Percentiles rank a stretch among this genome's conserved stretches.
phyloP scores from a whole-genome alignment of 2,329 filamentous ascomycete species.

The Byssoonygena ceratinophila region DNA sequence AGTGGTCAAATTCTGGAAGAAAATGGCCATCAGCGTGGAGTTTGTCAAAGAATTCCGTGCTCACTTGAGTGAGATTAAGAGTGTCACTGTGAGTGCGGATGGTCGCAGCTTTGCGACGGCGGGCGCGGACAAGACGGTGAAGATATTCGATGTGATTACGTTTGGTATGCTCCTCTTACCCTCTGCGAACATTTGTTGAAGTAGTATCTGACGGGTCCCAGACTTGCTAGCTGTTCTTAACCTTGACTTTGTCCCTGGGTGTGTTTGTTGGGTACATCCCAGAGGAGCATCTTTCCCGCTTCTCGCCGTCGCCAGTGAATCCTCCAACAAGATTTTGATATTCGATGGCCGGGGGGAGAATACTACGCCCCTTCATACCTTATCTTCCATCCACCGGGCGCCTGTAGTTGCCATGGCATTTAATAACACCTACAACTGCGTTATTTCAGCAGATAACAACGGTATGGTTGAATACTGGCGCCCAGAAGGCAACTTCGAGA shows the following conservation, averaged over 20 bases:
- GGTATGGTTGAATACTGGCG: slow-evolving; percentile 98
- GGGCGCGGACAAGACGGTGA: slow-evolving; percentile 46
- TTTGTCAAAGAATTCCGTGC: slow-evolving; percentile 98
- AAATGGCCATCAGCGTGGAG: slow-evolving; percentile 77
- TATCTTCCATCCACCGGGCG: slow-evolving; percentile 69
- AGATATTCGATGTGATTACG: slow-evolving; percentile 59
- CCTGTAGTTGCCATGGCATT: slow-evolving; percentile 78
- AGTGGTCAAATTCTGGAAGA: slow-evolving; percentile 99
- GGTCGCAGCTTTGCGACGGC: slow-evolving; percentile 88
- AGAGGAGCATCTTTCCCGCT: slow-evolving; percentile 79
- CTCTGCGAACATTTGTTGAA: background rate
- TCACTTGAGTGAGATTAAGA: slow-evolving; percentile 72
- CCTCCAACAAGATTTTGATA: slow-evolving; percentile 61
- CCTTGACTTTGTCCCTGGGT: slow-evolving; percentile 63
- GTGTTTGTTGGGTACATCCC: slow-evolving; percentile 83
- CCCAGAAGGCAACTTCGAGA: slow-evolving; percentile 66
- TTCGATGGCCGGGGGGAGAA: slow-evolving; percentile 86
- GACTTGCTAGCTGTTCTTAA: slow-evolving; percentile 73
- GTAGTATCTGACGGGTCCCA: slow-evolving; percentile 19
- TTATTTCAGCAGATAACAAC: slow-evolving; percentile 74
- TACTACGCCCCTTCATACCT: slow-evolving; percentile 61
- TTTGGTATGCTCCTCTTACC: slow-evolving; percentile 45
- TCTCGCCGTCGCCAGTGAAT: slow-evolving; percentile 69
- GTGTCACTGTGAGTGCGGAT: slow-evolving; percentile 76
- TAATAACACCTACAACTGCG: slow-evolving; percentile 81